Evolutionary conservation across 331 rosid species (phyloP).

Genomic region (Quercus tomentella): DNA sequence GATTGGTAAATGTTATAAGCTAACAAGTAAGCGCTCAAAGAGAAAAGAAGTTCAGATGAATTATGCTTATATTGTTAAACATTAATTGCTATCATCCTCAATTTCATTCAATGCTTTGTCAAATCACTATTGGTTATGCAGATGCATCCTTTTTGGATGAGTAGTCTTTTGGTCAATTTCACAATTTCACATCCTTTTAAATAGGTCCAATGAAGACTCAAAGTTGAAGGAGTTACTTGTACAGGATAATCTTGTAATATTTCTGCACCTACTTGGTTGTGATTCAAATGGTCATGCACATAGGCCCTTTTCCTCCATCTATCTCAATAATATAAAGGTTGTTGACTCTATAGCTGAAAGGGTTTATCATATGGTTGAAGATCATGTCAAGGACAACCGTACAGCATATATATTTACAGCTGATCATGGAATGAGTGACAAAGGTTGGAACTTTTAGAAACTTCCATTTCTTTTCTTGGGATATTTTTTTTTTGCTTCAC

Average conservation of each 20-base stretch:
- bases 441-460: constrained; percentile 45
- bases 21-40: background rate
- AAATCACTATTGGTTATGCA: constrained; percentile 33
- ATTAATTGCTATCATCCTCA: background rate
- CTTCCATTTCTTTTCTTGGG: background rate
- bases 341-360: constrained; percentile 81
- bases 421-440: constrained; percentile 94
- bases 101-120: constrained; percentile 15
- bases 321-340: constrained; percentile 87
- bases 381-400: constrained; percentile 65
- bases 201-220: constrained; percentile 61
- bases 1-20: background rate
- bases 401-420: constrained; percentile 83
- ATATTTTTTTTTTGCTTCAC: no score
- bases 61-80: constrained; percentile 1
- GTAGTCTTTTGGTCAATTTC: constrained; percentile 94
- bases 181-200: constrained; percentile 69
- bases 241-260: constrained; percentile 69
- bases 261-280: constrained; percentile 86
- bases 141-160: constrained; percentile 90
- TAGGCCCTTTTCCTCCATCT: constrained; percentile 70
- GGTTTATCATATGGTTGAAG: constrained; percentile 70
- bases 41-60: background rate
- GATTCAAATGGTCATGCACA: constrained; percentile 96
- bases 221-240: constrained; percentile 58